phyloP scores from a whole-genome alignment of 192 early-diverging fungal species.

The Umbelopsis sp. region DNA sequence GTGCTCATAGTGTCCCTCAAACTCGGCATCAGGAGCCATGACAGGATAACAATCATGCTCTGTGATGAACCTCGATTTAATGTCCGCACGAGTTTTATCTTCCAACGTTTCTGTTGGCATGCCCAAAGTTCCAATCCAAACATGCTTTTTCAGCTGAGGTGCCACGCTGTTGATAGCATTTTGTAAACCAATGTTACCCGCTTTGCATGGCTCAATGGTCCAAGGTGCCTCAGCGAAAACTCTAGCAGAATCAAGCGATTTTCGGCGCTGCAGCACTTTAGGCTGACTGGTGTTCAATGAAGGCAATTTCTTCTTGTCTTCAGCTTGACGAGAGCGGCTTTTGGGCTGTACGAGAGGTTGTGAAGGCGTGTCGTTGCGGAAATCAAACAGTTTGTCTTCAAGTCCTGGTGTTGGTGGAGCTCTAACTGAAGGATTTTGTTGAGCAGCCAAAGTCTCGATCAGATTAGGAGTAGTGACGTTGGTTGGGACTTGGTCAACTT shows the following conservation, averaged over 20 bases:
- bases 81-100: slow-evolving; percentile 59
- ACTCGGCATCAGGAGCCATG: slow-evolving; percentile 75
- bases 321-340: slow-evolving; percentile 35
- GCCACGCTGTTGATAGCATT: slow-evolving; percentile 83
- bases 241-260: slow-evolving; percentile 42
- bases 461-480: slow-evolving; percentile 35
- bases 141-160: slow-evolving; percentile 56
- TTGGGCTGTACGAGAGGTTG: slow-evolving; percentile 35
- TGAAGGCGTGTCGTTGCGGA: slow-evolving; percentile 23
- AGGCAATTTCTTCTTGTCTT: slow-evolving; percentile 17
- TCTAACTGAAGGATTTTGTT: slow-evolving; percentile 28
- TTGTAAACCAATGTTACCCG: slow-evolving; percentile 94
- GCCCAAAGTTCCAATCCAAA: slow-evolving; percentile 81
- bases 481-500: slow-evolving; percentile 23
- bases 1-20: slow-evolving; percentile 91
- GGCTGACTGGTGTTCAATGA: slow-evolving; percentile 10
- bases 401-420: slow-evolving; percentile 23
- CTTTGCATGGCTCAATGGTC: slow-evolving; percentile 71
- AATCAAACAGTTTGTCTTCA: slow-evolving; percentile 46
- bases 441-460: slow-evolving; percentile 40
- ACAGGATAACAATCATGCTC: slow-evolving; percentile 78
- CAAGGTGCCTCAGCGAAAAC: slow-evolving; percentile 51
- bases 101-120: slow-evolving; percentile 71
- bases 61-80: slow-evolving; percentile 60
- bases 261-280: slow-evolving; percentile 16